Base-by-base conservation (phyloP, 805 yeast species). In the Debaryomyces prosopidis region DNA sequence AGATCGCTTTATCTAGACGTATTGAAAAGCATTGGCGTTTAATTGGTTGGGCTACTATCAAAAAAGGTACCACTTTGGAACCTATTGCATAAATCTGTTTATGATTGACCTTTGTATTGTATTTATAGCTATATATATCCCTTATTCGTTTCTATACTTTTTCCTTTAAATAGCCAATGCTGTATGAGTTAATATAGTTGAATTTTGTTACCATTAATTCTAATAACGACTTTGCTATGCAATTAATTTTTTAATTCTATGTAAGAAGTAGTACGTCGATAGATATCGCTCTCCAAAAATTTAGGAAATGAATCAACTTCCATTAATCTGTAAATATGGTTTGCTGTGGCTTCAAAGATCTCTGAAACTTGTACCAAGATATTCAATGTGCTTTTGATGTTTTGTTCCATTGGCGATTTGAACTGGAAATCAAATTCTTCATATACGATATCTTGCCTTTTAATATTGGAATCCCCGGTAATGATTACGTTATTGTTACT, bases 1-100 rank as follows among this genome's bases (percentile, higher is more conserved):
- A 94, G 85, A 92, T 94, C 69, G 99, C 99, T 33, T 77, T 94
- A 64, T 90, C 97, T 37, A 88, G 99, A 81, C 91, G 99, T 82
- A 94, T 94, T 60, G 99, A 94, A 68, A 92, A 92, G 82, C 99
- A 94, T 72, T 94, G 97, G 96, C 94, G 99, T 81, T 80, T 94
- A 68, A 94, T 94, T 75, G 99, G 99, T 61, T 94, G 99, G 99
- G 99, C 99, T 59, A 90, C 96, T 42, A 92, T 91, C 68, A 87
- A 87, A 74, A 89, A 88, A 73, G 97, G 97, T 73, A 85, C 91
- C 49, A 85, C 91, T 46, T 79, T 87, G 66, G 95, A 87, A 63
- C 94, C 94, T 57, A 73, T 83, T 58, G 77, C 77, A 58, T 77
- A 65, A 47, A 38, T 40, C 45, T 39, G 12, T 16, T 30, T 27